phyloP scores from a whole-genome alignment of 2,329 filamentous ascomycete species.

The Corinectria fuckeliana region DNA sequence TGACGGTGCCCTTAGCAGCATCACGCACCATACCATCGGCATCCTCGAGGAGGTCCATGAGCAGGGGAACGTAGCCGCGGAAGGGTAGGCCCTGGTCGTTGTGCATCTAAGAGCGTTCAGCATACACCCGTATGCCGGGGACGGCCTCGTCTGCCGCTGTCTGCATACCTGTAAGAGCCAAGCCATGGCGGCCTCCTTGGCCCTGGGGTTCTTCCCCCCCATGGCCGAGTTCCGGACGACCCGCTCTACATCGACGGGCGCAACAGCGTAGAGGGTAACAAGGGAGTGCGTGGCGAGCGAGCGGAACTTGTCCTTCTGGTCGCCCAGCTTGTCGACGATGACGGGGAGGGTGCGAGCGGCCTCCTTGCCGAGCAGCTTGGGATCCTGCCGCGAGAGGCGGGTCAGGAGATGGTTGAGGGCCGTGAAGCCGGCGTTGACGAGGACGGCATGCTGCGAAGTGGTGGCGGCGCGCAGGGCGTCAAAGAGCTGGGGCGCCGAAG shows the following conservation, averaged over 20 bases:
- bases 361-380: constrained; percentile 74
- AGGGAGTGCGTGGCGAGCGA: constrained; percentile 76
- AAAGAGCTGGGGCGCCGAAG: constrained; percentile 74
- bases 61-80: constrained; percentile 78
- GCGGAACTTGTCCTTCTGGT: constrained; percentile 86
- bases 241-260: constrained; percentile 77
- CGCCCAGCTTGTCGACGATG: constrained; percentile 84
- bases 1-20: constrained; percentile 79
- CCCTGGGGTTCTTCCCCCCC: constrained; percentile 78
- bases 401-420: constrained; percentile 88
- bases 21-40: constrained; percentile 88
- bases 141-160: background rate
- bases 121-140: background rate
- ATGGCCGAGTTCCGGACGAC: constrained; percentile 80
- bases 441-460: constrained; percentile 74
- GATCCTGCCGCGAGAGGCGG: constrained; percentile 83
- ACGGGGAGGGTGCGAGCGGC: constrained; percentile 74
- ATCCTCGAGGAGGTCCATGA: constrained; percentile 90
- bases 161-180: constrained; percentile 77
- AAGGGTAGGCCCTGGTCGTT: constrained; percentile 81
- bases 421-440: constrained; percentile 85
- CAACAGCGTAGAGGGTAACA: constrained; percentile 75
- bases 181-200: constrained; percentile 83
- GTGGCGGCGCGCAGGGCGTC: constrained; percentile 81
- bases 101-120: constrained; percentile 68